phyloP scores from a whole-genome alignment of 345 rosid genomes.

The Euphorbia peplus region DNA sequence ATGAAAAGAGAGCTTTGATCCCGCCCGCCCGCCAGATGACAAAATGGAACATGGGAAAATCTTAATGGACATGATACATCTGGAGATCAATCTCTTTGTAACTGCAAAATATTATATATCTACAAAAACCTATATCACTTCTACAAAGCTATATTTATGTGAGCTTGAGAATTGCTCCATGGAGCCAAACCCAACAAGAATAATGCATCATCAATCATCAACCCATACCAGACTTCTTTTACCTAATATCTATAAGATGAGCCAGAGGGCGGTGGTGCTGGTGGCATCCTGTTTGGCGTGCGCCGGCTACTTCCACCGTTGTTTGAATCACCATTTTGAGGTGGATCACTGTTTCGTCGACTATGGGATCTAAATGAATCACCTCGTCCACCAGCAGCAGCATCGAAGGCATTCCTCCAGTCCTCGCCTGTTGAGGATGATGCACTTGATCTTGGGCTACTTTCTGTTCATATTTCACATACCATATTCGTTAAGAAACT shows the following conservation, averaged over 20 bases:
- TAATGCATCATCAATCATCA: slow-evolving; percentile 26
- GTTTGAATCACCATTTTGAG: slow-evolving; percentile 61
- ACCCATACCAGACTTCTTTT: neutral
- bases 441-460: slow-evolving; percentile 71
- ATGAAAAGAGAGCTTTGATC: neutral
- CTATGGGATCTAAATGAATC: slow-evolving; percentile 58
- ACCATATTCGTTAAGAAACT: neutral
- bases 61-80: slow-evolving; percentile 11
- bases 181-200: slow-evolving; percentile 4
- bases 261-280: slow-evolving; percentile 75
- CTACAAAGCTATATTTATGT: slow-evolving; percentile 11
- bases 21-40: neutral
- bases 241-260: slow-evolving; percentile 23
- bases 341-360: slow-evolving; percentile 45
- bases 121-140: slow-evolving; percentile 17
- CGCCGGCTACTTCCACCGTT: slow-evolving; percentile 62
- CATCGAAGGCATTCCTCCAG: slow-evolving; percentile 95
- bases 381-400: slow-evolving; percentile 65
- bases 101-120: slow-evolving; percentile 19
- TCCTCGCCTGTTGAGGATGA: slow-evolving; percentile 58
- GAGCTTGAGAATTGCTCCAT: slow-evolving; percentile 16
- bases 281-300: slow-evolving; percentile 78
- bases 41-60: slow-evolving; percentile 3
- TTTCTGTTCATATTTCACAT: slow-evolving; percentile 43
- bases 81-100: slow-evolving; percentile 11